Conservation (phyloP, 305 asterid species). For the Solanum hybrid region DNA sequence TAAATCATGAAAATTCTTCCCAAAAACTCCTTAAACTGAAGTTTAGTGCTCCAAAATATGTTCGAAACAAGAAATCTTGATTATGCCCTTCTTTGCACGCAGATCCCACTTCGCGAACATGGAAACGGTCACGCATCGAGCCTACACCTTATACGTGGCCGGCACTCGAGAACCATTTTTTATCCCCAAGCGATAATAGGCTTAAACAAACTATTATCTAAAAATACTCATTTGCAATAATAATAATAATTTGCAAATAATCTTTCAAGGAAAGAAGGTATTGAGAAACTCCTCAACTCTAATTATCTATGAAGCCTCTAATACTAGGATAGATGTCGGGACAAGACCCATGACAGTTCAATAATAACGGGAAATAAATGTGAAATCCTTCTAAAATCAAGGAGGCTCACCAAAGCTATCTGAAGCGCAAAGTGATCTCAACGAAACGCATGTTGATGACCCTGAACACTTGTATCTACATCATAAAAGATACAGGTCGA, state of each 20-base stretch:
- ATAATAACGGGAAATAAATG: not conserved
- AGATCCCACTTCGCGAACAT: not conserved
- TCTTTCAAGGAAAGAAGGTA: not conserved
- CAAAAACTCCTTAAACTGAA: not conserved
- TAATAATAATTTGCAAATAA: not conserved
- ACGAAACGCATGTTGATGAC: not conserved
- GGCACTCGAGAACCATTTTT: not conserved
- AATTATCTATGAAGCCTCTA: not conserved
- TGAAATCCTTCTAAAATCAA: not conserved
- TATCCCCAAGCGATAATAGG: not conserved
- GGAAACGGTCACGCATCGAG: no score
- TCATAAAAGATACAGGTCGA: not conserved
- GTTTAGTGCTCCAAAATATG: not conserved
- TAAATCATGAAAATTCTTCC: not conserved
- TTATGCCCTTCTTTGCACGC: not conserved
- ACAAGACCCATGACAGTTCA: not conserved
- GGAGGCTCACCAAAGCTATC: not conserved
- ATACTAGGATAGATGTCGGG: not conserved
- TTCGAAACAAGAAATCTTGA: not conserved
- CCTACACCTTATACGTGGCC: not conserved
- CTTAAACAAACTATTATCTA: not conserved
- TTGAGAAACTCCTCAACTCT: not conserved
- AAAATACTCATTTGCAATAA: not conserved
- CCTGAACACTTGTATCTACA: not conserved
- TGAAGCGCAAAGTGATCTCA: not conserved